These are phyloP conservation scores for Aspergillus hiratsukae DNA, from an alignment of 2,329 filamentous ascomycete genomes.

Conservation along the genomic window DNA sequence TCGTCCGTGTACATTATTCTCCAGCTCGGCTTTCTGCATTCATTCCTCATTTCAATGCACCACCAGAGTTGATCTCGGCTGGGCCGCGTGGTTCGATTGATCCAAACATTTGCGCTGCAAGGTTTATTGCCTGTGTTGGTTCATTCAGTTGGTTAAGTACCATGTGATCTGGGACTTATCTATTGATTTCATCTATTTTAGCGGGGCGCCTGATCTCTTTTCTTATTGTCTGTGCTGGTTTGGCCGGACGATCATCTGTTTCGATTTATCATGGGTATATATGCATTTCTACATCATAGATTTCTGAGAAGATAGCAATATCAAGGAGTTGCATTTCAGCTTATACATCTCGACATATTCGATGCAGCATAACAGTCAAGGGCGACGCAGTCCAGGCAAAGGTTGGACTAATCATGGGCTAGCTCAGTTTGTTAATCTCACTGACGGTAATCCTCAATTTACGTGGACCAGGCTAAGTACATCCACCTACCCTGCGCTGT, in stretches of 20 bases:
- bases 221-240: background rate
- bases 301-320: background rate
- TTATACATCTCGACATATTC: background rate
- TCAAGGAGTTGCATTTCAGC: background rate
- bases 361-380: background rate
- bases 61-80: conserved; percentile 6
- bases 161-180: background rate
- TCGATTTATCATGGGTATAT: background rate
- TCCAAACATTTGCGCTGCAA: background rate
- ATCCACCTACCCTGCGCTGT: too few relatives aligned
- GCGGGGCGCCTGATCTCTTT: background rate
- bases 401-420: background rate
- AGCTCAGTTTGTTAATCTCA: background rate
- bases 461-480: background rate
- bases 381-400: too few relatives aligned
- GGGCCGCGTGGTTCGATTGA: background rate
- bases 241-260: background rate
- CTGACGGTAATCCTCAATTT: background rate
- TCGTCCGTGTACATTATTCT: background rate
- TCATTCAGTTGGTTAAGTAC: background rate
- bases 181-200: background rate
- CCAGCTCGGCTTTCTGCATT: background rate
- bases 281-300: background rate
- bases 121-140: background rate
- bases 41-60: background rate